Conservation (phyloP, 2,329 filamentous ascomycete genomes). For the Penicillium sp. region DNA sequence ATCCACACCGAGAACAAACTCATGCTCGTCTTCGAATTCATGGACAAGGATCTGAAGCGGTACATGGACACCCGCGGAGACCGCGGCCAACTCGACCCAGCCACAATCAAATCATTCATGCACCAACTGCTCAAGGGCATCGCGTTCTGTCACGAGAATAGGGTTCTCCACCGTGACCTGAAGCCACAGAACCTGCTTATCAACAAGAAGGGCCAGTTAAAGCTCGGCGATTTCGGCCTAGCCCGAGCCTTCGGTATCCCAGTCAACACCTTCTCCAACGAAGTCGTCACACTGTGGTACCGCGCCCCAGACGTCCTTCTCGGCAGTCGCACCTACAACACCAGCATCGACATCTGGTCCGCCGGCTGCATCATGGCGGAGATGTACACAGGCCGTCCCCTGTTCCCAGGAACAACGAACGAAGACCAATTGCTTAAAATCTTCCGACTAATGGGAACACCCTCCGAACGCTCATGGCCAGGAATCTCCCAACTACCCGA, state of each 20-base stretch:
- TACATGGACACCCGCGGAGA: conserved; percentile 97
- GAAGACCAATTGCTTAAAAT: conserved; percentile 97
- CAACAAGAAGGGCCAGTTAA: conserved; percentile 86
- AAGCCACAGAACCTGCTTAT: conserved; percentile 98
- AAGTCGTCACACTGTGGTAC: conserved; percentile 98
- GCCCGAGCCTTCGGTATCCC: conserved; percentile 95
- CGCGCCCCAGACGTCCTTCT: conserved; percentile 93
- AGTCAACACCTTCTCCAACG: conserved; percentile 97
- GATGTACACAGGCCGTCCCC: conserved; percentile 94
- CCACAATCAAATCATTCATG: conserved; percentile 98
- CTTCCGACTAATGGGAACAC: conserved; percentile 98
- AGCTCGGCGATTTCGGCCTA: conserved; percentile 92
- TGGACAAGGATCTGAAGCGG: conserved; percentile 98
- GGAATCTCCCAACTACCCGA: conserved; percentile 95
- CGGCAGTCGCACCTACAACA: conserved; percentile 95
- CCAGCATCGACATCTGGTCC: conserved; percentile 99
- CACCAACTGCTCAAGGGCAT: conserved; percentile 94
- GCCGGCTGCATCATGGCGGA: conserved; percentile 99
- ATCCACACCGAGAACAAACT: conserved; percentile 99
- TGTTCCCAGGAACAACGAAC: conserved; percentile 97
- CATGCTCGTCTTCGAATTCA: conserved; percentile 98
- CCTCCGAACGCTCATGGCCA: conserved; percentile 92
- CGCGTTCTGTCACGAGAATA: conserved; percentile 96
- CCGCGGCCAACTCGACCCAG: conserved; percentile 82
- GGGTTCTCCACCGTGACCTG: conserved; percentile 91